Evolutionary conservation across 805 yeast genomes (phyloP).

Genomic region (Metschnikowia proteae): DNA sequence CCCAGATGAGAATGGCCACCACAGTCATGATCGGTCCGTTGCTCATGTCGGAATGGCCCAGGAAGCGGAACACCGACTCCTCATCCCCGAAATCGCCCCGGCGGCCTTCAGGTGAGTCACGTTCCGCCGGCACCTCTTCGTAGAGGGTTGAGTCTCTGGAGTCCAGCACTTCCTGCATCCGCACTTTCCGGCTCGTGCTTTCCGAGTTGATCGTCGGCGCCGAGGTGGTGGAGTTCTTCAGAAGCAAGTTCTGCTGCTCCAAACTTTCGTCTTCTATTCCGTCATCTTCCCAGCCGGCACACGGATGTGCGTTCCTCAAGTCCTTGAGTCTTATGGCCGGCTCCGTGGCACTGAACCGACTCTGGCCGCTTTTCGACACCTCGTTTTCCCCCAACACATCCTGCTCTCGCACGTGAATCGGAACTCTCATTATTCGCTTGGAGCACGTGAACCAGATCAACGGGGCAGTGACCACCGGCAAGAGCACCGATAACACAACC

Average conservation of each 20-base stretch:
- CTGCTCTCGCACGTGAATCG: slow-evolving; percentile 30
- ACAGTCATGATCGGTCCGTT: slow-evolving; percentile 55
- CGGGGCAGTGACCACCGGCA: slow-evolving; percentile 89
- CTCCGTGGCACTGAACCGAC: slow-evolving; percentile 30
- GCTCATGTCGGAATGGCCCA: slow-evolving; percentile 60
- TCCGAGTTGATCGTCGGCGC: not conserved
- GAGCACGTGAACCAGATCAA: slow-evolving; percentile 75
- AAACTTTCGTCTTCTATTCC: slow-evolving; percentile 26
- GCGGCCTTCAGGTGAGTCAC: not conserved
- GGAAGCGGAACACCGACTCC: slow-evolving; percentile 22
- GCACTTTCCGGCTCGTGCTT: not conserved
- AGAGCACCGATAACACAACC: slow-evolving; percentile 72
- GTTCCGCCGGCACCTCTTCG: not conserved
- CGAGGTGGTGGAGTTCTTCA: slow-evolving; percentile 9
- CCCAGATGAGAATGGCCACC: slow-evolving; percentile 62
- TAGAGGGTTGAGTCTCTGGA: not conserved
- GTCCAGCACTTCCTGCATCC: not conserved
- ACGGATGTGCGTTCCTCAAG: slow-evolving; percentile 39
- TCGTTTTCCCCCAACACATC: slow-evolving; percentile 12
- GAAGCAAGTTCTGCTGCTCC: slow-evolving; percentile 14
- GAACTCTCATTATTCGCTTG: slow-evolving; percentile 61
- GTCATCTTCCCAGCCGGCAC: slow-evolving; percentile 38
- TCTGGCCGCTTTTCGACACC: slow-evolving; percentile 7
- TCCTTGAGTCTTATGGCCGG: slow-evolving; percentile 41
- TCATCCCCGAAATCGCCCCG: slow-evolving; percentile 16